These are phyloP conservation scores for Dactylellina sp. DNA, from an alignment of 2,329 filamentous ascomycete species.

Conservation along the genomic window DNA sequence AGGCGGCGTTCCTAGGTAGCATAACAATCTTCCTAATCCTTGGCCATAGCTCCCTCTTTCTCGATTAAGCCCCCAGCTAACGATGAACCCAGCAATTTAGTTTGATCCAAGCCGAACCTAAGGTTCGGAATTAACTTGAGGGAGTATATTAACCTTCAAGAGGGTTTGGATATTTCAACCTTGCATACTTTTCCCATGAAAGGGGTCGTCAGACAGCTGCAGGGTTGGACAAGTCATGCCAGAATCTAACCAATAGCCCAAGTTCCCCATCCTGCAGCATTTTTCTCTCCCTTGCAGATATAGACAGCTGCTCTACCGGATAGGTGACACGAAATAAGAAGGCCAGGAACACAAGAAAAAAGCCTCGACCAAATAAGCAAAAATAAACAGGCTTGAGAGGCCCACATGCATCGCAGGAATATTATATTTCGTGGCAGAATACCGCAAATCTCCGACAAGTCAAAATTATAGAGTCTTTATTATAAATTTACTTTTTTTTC, in stretches of 20 bases:
- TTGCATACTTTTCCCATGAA: too few species aligned
- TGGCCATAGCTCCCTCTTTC: conserved; percentile 4
- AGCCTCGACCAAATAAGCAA: conserved; percentile 5
- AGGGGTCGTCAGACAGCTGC: too few species aligned
- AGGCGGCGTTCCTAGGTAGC: neutral
- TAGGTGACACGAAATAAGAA: conserved; percentile 17
- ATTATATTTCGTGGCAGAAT: neutral
- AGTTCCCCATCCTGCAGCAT: neutral
- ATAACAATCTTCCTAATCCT: neutral
- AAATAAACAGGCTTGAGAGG: neutral
- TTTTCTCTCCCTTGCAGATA: neutral
- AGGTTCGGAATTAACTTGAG: neutral
- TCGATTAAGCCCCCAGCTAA: neutral
- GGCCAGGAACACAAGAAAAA: neutral
- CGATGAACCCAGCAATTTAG: neutral
- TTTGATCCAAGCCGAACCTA: neutral
- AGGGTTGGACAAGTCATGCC: neutral
- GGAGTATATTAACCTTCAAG: neutral
- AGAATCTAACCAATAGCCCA: neutral
- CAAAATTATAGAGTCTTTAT: neutral
- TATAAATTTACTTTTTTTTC: neutral
- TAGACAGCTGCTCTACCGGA: conserved; percentile 15
- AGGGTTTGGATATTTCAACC: neutral
- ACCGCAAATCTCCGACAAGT: neutral
- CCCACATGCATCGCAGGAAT: neutral